phyloP scores from a whole-genome alignment of 148 eudicot species.

The Selenicereus undatus region DNA sequence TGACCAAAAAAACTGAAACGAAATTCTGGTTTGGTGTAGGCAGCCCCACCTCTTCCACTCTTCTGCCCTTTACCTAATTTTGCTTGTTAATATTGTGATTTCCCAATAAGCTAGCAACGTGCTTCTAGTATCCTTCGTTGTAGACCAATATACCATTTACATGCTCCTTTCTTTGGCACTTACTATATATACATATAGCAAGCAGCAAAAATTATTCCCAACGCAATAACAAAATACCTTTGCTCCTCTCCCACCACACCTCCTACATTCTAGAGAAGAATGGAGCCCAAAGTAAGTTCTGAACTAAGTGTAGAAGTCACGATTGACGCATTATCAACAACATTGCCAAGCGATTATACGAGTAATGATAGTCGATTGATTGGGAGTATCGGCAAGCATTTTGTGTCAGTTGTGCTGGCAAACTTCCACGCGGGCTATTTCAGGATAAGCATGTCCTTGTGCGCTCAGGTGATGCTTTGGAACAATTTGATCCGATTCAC shows the following conservation, averaged over 20 bases:
- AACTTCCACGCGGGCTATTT: slow-evolving; percentile 59
- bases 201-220: neutral
- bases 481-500: slow-evolving; percentile 36
- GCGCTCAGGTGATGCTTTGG: slow-evolving; percentile 49
- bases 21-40: slow-evolving; percentile 1
- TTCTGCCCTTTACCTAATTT: neutral
- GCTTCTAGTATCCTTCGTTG: neutral
- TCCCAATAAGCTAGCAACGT: neutral
- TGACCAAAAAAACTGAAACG: neutral
- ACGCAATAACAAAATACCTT: neutral
- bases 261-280: neutral
- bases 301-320: slow-evolving; percentile 1
- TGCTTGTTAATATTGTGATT: neutral
- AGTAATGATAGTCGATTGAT: neutral
- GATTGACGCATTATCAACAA: slow-evolving; percentile 6
- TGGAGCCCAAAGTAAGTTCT: slow-evolving; percentile 6
- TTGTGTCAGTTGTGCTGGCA: slow-evolving; percentile 12
- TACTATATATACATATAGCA: neutral
- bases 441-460: slow-evolving; percentile 42
- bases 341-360: neutral
- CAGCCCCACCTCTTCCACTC: slow-evolving; percentile 9
- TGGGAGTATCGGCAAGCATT: neutral
- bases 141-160: neutral
- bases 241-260: neutral
- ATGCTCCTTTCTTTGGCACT: neutral